Evolutionary conservation across 257 asterid genomes (phyloP).

Genomic region (Ophiorrhiza pumila): DNA sequence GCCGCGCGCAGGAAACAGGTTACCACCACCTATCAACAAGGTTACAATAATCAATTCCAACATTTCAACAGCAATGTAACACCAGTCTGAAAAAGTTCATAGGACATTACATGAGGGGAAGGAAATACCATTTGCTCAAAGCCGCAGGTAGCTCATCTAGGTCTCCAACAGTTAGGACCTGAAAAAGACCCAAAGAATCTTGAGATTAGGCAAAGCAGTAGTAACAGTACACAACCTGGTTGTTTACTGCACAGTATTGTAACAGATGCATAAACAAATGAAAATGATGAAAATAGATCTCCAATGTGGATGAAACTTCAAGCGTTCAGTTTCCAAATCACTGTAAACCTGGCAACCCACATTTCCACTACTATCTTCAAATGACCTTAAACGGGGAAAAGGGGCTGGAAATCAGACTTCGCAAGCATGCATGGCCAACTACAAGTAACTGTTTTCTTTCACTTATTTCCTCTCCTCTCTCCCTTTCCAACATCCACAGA

Average conservation of each 20-base stretch:
- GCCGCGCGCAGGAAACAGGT: conserved; percentile 19
- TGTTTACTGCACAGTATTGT: not conserved
- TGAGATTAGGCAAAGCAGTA: not conserved
- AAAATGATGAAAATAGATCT: not conserved
- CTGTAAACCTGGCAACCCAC: not conserved
- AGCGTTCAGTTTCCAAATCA: not conserved
- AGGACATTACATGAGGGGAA: not conserved
- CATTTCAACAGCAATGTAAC: not conserved
- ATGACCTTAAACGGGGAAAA: not conserved
- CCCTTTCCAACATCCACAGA: not conserved
- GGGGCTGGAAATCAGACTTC: not conserved
- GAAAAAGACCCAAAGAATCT: conserved; percentile 27
- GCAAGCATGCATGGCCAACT: not conserved
- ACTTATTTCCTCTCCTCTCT: not conserved
- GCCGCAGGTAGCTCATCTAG: conserved; percentile 42
- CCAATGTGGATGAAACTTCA: not conserved
- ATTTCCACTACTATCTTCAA: not conserved
- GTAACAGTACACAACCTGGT: not conserved
- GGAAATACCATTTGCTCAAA: conserved; percentile 9
- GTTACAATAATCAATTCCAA: not conserved
- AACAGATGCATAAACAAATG: not conserved
- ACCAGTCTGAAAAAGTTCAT: not conserved
- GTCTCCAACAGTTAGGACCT: conserved; percentile 81
- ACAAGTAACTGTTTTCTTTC: no score
- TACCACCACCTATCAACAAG: conserved; percentile 19